Evolutionary conservation across 352 stramenopile species (phyloP).

Genomic region (Phytophthora multivora): DNA sequence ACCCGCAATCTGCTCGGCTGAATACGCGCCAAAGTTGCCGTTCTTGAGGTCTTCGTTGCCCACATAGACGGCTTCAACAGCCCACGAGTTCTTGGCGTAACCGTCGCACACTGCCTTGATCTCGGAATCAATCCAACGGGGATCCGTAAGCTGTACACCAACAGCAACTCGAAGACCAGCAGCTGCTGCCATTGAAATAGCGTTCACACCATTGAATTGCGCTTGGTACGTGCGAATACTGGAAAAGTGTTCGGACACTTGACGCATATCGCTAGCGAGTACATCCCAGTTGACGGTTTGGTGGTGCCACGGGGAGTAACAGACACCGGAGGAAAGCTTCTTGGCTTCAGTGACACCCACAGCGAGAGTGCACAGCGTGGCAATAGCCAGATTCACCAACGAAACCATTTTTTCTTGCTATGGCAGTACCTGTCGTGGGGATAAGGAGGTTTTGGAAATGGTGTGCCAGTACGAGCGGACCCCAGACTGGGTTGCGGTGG

Average conservation of each 20-base stretch:
- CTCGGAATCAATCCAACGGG: constrained; percentile 38
- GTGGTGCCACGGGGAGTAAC: constrained; percentile 73
- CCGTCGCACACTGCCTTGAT: constrained; percentile 61
- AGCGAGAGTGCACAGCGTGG: not conserved
- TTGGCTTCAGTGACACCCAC: not conserved
- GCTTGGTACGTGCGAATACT: constrained; percentile 74
- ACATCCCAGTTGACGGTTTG: constrained; percentile 38
- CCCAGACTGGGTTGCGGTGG: not conserved
- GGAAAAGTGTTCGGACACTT: constrained; percentile 55
- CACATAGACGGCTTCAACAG: constrained; percentile 67
- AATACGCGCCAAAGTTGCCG: constrained; percentile 38
- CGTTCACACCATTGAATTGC: constrained; percentile 55
- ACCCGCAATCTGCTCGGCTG: constrained; percentile 38
- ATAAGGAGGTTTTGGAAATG: constrained; percentile 15
- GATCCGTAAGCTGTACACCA: constrained; percentile 61
- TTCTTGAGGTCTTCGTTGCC: constrained; percentile 75
- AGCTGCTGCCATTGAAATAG: constrained; percentile 41
- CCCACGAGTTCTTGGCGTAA: constrained; percentile 35
- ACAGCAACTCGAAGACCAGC: constrained; percentile 59
- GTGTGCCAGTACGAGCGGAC: not conserved
- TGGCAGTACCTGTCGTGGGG: not conserved
- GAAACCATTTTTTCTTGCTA: constrained; percentile 11
- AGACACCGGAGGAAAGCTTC: constrained; percentile 40
- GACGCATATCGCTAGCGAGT: constrained; percentile 37
- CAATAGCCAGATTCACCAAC: not conserved